Conservation (phyloP, 108 stramenopile species). For the Craspedostauros australis region DNA sequence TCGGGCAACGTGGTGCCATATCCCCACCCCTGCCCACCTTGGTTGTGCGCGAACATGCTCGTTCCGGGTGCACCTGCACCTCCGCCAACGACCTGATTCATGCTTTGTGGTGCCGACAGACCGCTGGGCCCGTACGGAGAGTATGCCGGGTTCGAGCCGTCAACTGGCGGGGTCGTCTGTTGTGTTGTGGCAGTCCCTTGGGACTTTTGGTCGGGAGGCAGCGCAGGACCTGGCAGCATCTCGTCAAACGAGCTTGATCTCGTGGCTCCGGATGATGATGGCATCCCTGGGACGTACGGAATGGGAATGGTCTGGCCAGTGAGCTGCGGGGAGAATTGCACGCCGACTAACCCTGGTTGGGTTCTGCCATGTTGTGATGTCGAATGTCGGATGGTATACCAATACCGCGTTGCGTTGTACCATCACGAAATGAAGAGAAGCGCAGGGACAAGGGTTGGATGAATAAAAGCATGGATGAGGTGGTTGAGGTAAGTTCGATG, state of each 20-base stretch:
- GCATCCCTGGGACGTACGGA: conserved; percentile 31
- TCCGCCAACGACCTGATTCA: no score
- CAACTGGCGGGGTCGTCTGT: neutral
- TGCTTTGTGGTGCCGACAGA: conserved; percentile 1
- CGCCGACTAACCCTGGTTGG: no score
- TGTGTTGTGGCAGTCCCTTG: conserved; percentile 4
- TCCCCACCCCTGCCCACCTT: conserved; percentile 43
- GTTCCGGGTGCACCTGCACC: conserved; percentile 8
- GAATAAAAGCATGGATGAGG: neutral
- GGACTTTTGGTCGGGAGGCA: conserved; percentile 11
- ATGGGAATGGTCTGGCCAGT: conserved; percentile 22
- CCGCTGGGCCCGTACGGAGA: conserved; percentile 16
- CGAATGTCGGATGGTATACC: no score
- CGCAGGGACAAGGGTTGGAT: neutral
- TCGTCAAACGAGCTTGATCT: conserved; percentile 55
- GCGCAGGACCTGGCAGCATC: conserved; percentile 28
- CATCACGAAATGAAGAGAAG: neutral
- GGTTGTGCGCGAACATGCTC: conserved; percentile 32
- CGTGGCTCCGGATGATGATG: conserved; percentile 2
- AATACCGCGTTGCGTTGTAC: neutral
- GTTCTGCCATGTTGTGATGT: no score
- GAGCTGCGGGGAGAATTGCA: conserved; percentile 16
- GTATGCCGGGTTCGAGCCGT: conserved; percentile 5
- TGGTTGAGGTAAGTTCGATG: neutral
- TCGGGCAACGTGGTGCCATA: conserved; percentile 38